Base-by-base conservation (phyloP, 78 protist species). In the Bodo saltans region DNA sequence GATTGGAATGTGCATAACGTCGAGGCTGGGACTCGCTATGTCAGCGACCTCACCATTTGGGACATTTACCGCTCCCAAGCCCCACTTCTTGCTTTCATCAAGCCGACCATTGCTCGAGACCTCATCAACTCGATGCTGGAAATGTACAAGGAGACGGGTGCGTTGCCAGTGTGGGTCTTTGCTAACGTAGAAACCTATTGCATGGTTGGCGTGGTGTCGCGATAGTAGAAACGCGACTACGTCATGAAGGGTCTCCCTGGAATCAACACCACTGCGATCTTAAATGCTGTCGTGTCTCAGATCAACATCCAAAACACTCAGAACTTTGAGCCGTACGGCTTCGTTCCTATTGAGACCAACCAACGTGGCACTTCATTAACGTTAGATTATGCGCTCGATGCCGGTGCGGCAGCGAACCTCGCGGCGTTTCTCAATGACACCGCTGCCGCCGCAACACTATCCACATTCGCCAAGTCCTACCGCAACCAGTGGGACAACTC, bases 131-230 rank as follows among this genome's bases (percentile, higher is more conserved):
- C 81, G 38, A 41, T 84, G 21, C 40, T 42, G 37, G 28, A 0
- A 26, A 84, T 84, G 87, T 12, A 0, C 34, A 29, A 1, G 53
- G 70, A 60, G 34, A 80, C 78, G 23, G 80, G 80, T 0, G 42
- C 70, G 21, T 2, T 73, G 1, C 87, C 87, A 12, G 67, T 79
- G n/a, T 84, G 87, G 87, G 81, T 80, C 1, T 0, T 84, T 27
- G 79, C 73, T 25, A 37, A 84, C 68, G 79, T 1, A 29, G 70
- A 73, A 4, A 47, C 87, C 39, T 35, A 42, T 4, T 40, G 82
- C 73, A 84, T 84, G 87, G 25, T 84, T 12, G 87, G 81, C 21
- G 1, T 40, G 81, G 73, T 27, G 87, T 47, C 28, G n/a, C 32
- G 38, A 30, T 37, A 29, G 30, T 84, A 11, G 4, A 52, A 0